Conservation (phyloP, 768 basidiomycete species). For the Mycena sanguinolenta region DNA sequence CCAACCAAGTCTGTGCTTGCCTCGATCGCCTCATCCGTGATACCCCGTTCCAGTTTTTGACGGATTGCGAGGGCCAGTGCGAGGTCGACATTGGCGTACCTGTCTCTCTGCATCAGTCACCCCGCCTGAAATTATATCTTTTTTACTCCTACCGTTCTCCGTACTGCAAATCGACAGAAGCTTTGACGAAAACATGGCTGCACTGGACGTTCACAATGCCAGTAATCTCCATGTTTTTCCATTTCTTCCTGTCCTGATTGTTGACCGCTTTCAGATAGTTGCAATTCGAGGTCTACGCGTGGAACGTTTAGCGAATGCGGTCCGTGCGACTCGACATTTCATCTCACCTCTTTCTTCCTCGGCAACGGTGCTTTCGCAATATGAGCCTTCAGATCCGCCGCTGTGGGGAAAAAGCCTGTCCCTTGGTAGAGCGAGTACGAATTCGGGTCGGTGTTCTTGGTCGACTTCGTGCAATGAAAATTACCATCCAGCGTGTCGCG, state of each 20-base stretch:
- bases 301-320: too few species aligned
- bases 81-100: constrained; percentile 32
- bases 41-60: not conserved
- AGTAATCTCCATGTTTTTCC: constrained; percentile 38
- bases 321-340: not conserved
- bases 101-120: not conserved
- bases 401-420: constrained; percentile 29
- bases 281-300: constrained; percentile 40
- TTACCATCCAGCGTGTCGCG: not conserved
- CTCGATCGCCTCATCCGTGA: not conserved
- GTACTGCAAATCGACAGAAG: constrained; percentile 36
- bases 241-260: constrained; percentile 42
- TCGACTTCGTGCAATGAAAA: constrained; percentile 25
- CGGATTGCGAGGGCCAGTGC: constrained; percentile 27
- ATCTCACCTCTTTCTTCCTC: not conserved
- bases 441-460: not conserved
- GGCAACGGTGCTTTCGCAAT: constrained; percentile 2
- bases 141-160: constrained; percentile 32
- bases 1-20: not conserved
- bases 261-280: constrained; percentile 39
- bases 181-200: constrained; percentile 35
- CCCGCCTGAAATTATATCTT: not conserved
- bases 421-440: constrained; percentile 23
- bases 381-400: constrained; percentile 28
- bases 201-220: constrained; percentile 39